A percentile compares a stretch with the other conserved stretches of the same genome.
These are phyloP conservation scores for Stropharia rugosoannulata DNA, from an alignment of 768 basidiomycete genomes.

Conservation along the genomic window DNA sequence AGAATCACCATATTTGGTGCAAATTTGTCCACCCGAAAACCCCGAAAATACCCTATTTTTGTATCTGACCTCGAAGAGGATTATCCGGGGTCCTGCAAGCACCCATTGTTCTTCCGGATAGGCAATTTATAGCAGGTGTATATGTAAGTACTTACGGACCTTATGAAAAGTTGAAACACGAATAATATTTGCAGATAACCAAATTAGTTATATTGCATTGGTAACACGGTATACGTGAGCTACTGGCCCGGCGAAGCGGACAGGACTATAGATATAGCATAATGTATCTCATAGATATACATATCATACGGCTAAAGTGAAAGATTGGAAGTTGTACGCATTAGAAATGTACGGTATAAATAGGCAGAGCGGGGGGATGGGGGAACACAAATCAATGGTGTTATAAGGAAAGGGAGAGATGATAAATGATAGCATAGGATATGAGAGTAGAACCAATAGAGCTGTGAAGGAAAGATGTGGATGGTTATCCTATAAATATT, in stretches of 20 bases:
- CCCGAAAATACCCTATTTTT: too few species aligned
- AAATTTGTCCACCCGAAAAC: too few species aligned
- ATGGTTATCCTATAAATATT: conserved; percentile 7
- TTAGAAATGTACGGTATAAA: conserved; percentile 4
- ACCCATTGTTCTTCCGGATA: too few species aligned
- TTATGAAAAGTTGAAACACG: too few species aligned
- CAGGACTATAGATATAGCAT: background rate
- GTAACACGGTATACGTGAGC: background rate
- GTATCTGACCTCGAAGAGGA: too few species aligned
- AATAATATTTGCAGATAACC: too few species aligned
- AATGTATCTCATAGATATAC: background rate
- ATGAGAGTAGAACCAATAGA: background rate
- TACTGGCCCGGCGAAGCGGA: background rate
- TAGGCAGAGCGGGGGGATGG: background rate
- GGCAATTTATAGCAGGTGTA: too few species aligned
- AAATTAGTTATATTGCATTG: too few species aligned
- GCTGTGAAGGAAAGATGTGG: conserved; percentile 3
- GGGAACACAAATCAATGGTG: conserved; percentile 10
- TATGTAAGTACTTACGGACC: too few species aligned
- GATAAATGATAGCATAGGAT: background rate
- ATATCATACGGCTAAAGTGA: background rate
- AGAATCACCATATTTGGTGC: too few species aligned
- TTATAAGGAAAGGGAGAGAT: background rate
- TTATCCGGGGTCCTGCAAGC: too few species aligned
- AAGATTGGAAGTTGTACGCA: background rate